A percentile compares a stretch with the other conserved stretches of the same genome.
Conservation (phyloP, 176 grass and related monocot species). For the Tillandsia leiboldiana region DNA sequence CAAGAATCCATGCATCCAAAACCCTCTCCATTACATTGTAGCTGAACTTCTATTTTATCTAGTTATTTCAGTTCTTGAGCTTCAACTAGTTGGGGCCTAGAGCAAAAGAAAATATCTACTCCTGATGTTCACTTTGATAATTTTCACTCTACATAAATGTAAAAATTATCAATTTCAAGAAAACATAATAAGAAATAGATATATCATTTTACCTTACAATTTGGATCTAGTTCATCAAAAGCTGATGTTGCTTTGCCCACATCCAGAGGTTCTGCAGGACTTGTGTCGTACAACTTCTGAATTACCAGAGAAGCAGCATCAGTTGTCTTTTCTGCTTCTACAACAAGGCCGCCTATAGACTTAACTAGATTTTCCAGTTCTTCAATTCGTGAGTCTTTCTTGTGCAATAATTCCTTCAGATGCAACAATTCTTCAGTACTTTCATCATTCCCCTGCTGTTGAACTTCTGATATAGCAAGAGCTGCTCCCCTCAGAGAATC, state of each 20-base stretch:
- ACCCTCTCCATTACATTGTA: neutral
- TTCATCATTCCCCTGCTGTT: slow-evolving; percentile 42
- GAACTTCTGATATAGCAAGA: slow-evolving; percentile 71
- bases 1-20: neutral
- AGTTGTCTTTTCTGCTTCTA: slow-evolving; percentile 18
- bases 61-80: neutral
- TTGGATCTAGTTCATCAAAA: slow-evolving; percentile 19
- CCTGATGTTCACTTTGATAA: neutral
- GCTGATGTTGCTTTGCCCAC: slow-evolving; percentile 9
- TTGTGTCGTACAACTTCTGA: slow-evolving; percentile 16
- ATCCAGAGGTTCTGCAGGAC: slow-evolving; percentile 2
- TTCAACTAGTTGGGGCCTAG: neutral
- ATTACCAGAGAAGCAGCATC: slow-evolving; percentile 11
- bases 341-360: slow-evolving; percentile 6
- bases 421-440: slow-evolving; percentile 30
- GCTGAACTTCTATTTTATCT: neutral
- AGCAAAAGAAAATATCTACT: neutral
- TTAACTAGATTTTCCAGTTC: slow-evolving; percentile 24
- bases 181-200: neutral
- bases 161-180: neutral
- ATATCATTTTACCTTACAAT: slow-evolving; percentile 27
- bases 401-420: slow-evolving; percentile 17
- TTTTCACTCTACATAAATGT: too few species aligned
- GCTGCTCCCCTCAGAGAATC: slow-evolving; percentile 69
- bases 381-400: slow-evolving; percentile 30